Percentiles rank a stretch among this genome's conserved stretches.
phyloP scores from a whole-genome alignment of 345 rosid genomes.

The Clarkia xantiana region DNA sequence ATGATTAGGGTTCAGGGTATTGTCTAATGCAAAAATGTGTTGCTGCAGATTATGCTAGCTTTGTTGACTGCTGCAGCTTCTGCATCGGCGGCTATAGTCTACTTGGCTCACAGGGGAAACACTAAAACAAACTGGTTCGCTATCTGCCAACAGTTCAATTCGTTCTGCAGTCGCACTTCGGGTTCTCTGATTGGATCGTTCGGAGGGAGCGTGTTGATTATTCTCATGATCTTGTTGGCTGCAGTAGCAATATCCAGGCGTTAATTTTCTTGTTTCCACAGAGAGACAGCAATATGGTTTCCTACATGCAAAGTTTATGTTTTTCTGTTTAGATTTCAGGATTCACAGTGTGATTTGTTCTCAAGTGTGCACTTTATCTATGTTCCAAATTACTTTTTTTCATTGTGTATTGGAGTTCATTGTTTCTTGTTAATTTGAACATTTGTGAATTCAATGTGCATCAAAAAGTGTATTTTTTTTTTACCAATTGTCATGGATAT shows the following conservation, averaged over 20 bases:
- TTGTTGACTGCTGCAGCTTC: constrained; percentile 53
- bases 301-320: background rate
- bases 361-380: too few relatives aligned
- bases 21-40: background rate
- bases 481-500: too few relatives aligned
- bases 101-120: constrained; percentile 73
- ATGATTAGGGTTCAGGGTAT: background rate
- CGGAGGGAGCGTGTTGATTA: constrained; percentile 22
- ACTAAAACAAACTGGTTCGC: constrained; percentile 51
- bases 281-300: background rate
- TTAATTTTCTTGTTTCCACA: constrained; percentile 3
- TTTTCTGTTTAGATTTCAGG: background rate
- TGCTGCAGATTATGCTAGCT: constrained; percentile 39
- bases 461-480: too few relatives aligned
- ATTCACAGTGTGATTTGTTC: too few relatives aligned
- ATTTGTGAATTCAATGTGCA: too few relatives aligned
- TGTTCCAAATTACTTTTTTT: too few relatives aligned
- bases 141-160: constrained; percentile 61
- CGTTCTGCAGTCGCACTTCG: constrained; percentile 68
- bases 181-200: constrained; percentile 70
- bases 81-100: constrained; percentile 70
- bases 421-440: too few relatives aligned
- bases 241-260: constrained; percentile 45
- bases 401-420: too few relatives aligned
- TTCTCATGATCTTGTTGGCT: constrained; percentile 29